Base-by-base conservation (phyloP, 2,329 filamentous ascomycete species). In the Ophiostoma ips region DNA sequence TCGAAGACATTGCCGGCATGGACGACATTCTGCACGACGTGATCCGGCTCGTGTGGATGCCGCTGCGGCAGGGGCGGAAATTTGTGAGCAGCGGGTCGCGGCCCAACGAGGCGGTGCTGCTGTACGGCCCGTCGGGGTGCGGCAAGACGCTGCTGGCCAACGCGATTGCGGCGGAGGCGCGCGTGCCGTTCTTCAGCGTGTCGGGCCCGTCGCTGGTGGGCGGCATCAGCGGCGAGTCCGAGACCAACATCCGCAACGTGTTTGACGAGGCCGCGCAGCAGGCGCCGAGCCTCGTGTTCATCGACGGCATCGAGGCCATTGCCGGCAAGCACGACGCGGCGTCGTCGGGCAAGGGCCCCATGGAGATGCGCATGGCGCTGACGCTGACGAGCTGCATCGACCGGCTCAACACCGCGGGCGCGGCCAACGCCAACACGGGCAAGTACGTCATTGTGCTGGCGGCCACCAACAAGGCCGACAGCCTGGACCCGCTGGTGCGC, bases 281-380 rank as follows among this genome's bases (percentile, higher is more conserved):
- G 35, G 89, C 90, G 0, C 92, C 92, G 0, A 94, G 87, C 59
- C 72, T 98, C 5, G 75, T 98, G 5, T 94, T 95, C 60, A 84
- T 96, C 51, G 88, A 95, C 57, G 84, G 95, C 58, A 86, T 96
- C 48, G 89, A 98, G 64, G 83, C 84, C 4, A 92, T 96, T 58
- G 86, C 88, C 46, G 85, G 86, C 0, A 94, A 94, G 63, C 75
- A 84, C 50, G 87, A 94, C 55, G 5, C 5, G n/a, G n/a, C n/a
- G n/a, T n/a, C n/a, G 3, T 40, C 43, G 1, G 84, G 92, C 59
- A 82, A 84, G 59, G 87, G 95, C 56, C 37, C 50, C 7, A 90
- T 94, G 79, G 88, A 95, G 62, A 86, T 87, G 61, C 73, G 88
- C 49, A 92, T 94, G 55, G 83, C 94, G 12, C 78, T 81, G 1